These are phyloP conservation scores for Fusarium nisikadoi DNA, from an alignment of 2,329 filamentous ascomycete species.

Conservation along the genomic window DNA sequence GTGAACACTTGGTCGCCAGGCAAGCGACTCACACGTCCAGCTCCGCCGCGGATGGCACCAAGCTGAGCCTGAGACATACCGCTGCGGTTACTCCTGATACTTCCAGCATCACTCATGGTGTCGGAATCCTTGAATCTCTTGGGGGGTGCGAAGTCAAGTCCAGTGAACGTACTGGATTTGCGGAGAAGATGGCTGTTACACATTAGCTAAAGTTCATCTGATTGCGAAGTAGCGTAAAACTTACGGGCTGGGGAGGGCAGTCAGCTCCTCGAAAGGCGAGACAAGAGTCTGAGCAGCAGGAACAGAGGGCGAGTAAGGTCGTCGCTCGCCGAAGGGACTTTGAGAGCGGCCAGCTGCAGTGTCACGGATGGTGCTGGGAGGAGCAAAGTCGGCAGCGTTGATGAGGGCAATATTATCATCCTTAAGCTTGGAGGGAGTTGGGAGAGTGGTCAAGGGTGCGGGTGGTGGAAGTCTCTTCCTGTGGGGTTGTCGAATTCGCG, in stretches of 20 bases:
- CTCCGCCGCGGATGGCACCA: slow-evolving; percentile 80
- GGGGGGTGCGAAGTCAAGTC: slow-evolving; percentile 82
- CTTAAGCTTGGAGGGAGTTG: slow-evolving; percentile 84
- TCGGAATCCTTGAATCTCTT: slow-evolving; percentile 75
- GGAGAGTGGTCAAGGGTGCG: slow-evolving; percentile 76
- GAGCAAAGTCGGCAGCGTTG: slow-evolving; percentile 84
- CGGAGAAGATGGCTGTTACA: slow-evolving; percentile 71
- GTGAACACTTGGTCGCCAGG: slow-evolving; percentile 86
- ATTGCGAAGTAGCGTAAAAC: slow-evolving; percentile 51
- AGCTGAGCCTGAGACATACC: slow-evolving; percentile 78
- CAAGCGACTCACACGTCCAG: slow-evolving; percentile 86
- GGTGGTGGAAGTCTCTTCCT: slow-evolving; percentile 74
- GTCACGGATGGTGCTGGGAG: slow-evolving; percentile 74
- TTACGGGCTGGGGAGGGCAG: slow-evolving; percentile 89
- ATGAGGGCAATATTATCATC: slow-evolving; percentile 81
- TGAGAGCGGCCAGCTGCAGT: slow-evolving; percentile 75
- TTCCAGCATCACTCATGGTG: slow-evolving; percentile 72
- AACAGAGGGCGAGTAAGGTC: slow-evolving; percentile 79
- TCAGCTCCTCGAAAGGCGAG: slow-evolving; percentile 87
- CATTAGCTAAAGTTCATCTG: slow-evolving; percentile 41
- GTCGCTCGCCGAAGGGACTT: slow-evolving; percentile 70
- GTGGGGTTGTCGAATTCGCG: slow-evolving; percentile 51
- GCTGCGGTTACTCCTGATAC: slow-evolving; percentile 72
- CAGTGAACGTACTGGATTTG: slow-evolving; percentile 82
- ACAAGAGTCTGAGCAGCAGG: slow-evolving; percentile 81